A percentile compares a stretch with the other conserved stretches of the same genome.
phyloP scores from a whole-genome alignment of 345 rosid species.

The Schrenkiella parvula region DNA sequence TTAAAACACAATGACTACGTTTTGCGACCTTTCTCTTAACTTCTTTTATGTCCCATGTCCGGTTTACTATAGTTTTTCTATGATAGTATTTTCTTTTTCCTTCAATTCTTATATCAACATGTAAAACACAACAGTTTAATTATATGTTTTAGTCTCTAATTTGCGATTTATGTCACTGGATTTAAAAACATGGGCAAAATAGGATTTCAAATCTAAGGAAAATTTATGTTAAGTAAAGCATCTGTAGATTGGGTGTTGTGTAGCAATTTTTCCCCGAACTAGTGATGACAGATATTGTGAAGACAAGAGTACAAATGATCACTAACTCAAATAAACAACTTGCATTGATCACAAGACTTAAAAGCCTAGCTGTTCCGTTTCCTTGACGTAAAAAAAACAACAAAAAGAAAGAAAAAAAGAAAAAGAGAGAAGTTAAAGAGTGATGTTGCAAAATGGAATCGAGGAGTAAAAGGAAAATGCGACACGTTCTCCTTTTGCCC shows the following conservation, averaged over 20 bases:
- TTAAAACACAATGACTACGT: slow-evolving; percentile 13
- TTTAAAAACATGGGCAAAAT: neutral
- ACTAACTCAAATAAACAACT: neutral
- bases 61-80: neutral
- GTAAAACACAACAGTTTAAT: neutral
- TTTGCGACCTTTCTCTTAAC: neutral
- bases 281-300: neutral
- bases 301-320: neutral
- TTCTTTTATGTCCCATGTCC: neutral
- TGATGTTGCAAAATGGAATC: slow-evolving; percentile 1
- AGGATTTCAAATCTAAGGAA: neutral
- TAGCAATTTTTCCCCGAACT: neutral
- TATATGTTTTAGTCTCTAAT: neutral
- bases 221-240: no score
- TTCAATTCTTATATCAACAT: neutral
- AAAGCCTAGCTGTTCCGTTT: slow-evolving; percentile 2
- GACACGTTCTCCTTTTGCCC: slow-evolving; percentile 22
- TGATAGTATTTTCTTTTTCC: neutral
- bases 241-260: neutral
- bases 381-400: neutral
- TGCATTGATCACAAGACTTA: neutral
- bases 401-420: neutral
- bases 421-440: neutral
- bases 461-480: neutral
- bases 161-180: neutral